A percentile compares a stretch with the other conserved stretches of the same genome.
Conservation (phyloP, 495 filamentous ascomycete species). For the Lasiosphaeriaceae sp. region DNA sequence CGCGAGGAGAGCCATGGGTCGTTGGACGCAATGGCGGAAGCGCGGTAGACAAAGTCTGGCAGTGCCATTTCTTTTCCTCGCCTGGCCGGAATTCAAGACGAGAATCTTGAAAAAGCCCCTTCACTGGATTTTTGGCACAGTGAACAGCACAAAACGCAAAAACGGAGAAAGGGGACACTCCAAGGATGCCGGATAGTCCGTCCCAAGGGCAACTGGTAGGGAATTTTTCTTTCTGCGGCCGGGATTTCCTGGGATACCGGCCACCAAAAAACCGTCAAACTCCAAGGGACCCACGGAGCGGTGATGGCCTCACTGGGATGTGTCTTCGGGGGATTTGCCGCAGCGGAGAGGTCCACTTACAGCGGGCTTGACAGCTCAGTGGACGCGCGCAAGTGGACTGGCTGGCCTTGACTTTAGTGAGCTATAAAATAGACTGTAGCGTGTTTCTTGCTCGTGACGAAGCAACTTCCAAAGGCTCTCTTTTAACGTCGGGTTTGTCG, state of each 20-base stretch:
- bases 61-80: conserved; percentile 31
- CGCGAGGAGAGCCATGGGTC: conserved; percentile 43
- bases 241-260: conserved; percentile 29
- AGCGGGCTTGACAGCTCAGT: conserved; percentile 17
- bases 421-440: background rate
- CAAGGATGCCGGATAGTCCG: conserved; percentile 7
- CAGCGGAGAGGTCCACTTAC: conserved; percentile 13
- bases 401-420: background rate
- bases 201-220: conserved; percentile 18
- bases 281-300: conserved; percentile 30
- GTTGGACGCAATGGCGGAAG: conserved; percentile 34
- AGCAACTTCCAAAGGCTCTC: background rate
- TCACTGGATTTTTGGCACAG: conserved; percentile 12
- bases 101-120: conserved; percentile 6
- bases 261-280: conserved; percentile 26
- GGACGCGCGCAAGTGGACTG: conserved; percentile 17
- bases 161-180: conserved; percentile 13
- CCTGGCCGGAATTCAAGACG: conserved; percentile 10
- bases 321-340: conserved; percentile 20
- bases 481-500: background rate
- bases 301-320: conserved; percentile 30
- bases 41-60: conserved; percentile 39
- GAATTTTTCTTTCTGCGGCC: conserved; percentile 23
- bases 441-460: background rate
- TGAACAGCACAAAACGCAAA: conserved; percentile 20